Conservation (phyloP, 139 green algal genomes). For the Nannochloris sp. region DNA sequence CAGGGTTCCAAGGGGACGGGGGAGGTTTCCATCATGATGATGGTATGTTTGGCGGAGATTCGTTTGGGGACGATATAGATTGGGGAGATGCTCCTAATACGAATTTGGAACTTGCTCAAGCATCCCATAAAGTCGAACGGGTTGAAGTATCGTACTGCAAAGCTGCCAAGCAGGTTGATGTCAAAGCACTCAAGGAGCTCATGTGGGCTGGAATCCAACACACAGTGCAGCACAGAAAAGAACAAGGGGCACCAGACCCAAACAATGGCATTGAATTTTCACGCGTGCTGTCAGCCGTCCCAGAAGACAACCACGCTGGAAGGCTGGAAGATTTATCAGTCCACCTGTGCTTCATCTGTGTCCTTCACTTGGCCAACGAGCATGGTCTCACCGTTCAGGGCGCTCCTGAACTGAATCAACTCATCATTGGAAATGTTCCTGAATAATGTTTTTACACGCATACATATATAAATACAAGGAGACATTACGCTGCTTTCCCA, state of each 20-base stretch:
- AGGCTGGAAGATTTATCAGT: constrained; percentile 66
- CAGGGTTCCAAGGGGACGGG: constrained; percentile 4
- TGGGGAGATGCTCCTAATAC: neutral
- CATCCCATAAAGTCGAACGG: constrained; percentile 44
- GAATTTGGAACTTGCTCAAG: constrained; percentile 29
- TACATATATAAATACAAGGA: neutral
- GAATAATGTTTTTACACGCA: neutral
- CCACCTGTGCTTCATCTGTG: constrained; percentile 95
- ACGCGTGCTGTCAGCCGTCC: constrained; percentile 45
- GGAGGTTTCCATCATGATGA: constrained; percentile 18
- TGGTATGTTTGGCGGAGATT: constrained; percentile 6
- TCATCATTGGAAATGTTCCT: constrained; percentile 10
- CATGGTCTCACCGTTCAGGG: constrained; percentile 51
- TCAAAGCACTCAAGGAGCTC: constrained; percentile 68
- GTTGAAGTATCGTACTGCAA: constrained; percentile 59
- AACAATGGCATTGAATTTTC: constrained; percentile 18
- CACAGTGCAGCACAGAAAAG: neutral
- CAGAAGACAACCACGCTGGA: constrained; percentile 35
- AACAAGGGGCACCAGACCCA: neutral
- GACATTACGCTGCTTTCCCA: neutral
- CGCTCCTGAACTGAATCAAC: constrained; percentile 15
- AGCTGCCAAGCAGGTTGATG: constrained; percentile 71
- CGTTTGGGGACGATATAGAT: constrained; percentile 4
- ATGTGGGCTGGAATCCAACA: constrained; percentile 57
- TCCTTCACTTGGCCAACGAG: constrained; percentile 95